Percentiles rank a stretch among this genome's conserved stretches.
Evolutionary conservation across 2,329 filamentous ascomycete genomes (phyloP).

Genomic region (Geosmithia morbida): DNA sequence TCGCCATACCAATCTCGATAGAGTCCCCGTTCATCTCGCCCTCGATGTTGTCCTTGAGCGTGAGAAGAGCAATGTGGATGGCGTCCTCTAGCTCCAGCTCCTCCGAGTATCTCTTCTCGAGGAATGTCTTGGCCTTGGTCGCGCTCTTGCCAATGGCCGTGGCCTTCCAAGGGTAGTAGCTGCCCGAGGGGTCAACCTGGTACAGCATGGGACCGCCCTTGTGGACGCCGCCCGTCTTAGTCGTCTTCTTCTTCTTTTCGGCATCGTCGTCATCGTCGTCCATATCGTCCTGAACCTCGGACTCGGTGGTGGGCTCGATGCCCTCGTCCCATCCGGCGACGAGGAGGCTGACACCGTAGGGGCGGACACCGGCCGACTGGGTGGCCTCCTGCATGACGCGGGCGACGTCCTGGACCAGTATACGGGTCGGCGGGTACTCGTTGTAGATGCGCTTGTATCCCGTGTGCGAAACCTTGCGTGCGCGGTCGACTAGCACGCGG

Average conservation of each 20-base stretch:
- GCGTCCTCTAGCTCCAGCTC: constrained; percentile 94
- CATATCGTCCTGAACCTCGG: constrained; percentile 40
- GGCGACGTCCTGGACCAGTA: constrained; percentile 96
- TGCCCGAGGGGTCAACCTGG: constrained; percentile 97
- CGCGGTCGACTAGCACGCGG: constrained; percentile 91
- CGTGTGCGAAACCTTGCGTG: constrained; percentile 95
- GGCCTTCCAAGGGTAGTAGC: constrained; percentile 99
- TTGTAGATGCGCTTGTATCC: constrained; percentile 99
- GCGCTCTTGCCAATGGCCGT: constrained; percentile 98
- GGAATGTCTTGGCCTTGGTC: constrained; percentile 94
- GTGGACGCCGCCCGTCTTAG: constrained; percentile 88
- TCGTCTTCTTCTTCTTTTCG: constrained; percentile 60
- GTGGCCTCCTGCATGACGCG: constrained; percentile 98
- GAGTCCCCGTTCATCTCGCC: constrained; percentile 99
- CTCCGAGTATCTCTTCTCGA: constrained; percentile 98
- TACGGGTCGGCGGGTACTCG: constrained; percentile 98
- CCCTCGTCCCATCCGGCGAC: constrained; percentile 98
- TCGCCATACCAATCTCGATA: constrained; percentile 76
- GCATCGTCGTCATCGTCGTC: constrained; percentile 33
- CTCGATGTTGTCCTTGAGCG: constrained; percentile 97
- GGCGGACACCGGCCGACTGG: constrained; percentile 91
- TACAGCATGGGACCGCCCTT: constrained; percentile 97
- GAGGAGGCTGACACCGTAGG: constrained; percentile 90
- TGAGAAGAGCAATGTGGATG: constrained; percentile 93
- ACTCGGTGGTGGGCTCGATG: constrained; percentile 69